A percentile compares a stretch with the other conserved stretches of the same genome.
Evolutionary conservation across 2,329 filamentous ascomycete species (phyloP).

Genomic region (Mycocentrospora acerina): DNA sequence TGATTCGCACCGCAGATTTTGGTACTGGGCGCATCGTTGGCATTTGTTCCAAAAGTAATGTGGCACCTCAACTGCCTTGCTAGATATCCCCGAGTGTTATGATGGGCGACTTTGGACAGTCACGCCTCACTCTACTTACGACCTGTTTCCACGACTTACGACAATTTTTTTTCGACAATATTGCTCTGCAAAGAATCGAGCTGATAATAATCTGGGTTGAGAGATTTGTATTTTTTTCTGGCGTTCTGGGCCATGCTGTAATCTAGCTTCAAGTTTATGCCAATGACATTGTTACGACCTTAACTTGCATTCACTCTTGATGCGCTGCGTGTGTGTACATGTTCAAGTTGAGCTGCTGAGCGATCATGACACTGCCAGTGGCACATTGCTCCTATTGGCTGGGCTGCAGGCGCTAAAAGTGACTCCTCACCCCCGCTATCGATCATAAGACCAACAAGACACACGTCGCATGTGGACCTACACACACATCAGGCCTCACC

Average conservation of each 20-base stretch:
- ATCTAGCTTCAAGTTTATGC: neutral
- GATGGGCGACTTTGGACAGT: conserved; percentile 29
- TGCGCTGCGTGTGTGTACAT: too few species aligned
- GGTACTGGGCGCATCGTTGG: conserved; percentile 22
- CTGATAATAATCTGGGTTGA: conserved; percentile 6
- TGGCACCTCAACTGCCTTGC: conserved; percentile 26
- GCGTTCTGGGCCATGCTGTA: conserved; percentile 3
- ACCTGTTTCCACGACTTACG: too few species aligned
- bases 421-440: too few species aligned
- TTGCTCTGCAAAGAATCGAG: conserved; percentile 18
- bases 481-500: conserved; percentile 7
- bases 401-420: too few species aligned
- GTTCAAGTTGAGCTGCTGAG: too few species aligned
- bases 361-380: too few species aligned
- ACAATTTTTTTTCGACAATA: conserved; percentile 20
- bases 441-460: too few species aligned
- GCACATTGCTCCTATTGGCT: too few species aligned
- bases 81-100: conserved; percentile 41
- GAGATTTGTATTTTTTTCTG: conserved; percentile 8
- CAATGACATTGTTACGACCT: neutral
- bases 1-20: conserved; percentile 31
- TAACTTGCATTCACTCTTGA: too few species aligned
- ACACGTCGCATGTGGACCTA: too few species aligned
- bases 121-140: conserved; percentile 41
- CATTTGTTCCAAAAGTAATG: conserved; percentile 27